These are phyloP conservation scores for Castanopsis chinensis DNA, from an alignment of 306 rosid species.

Conservation along the genomic window DNA sequence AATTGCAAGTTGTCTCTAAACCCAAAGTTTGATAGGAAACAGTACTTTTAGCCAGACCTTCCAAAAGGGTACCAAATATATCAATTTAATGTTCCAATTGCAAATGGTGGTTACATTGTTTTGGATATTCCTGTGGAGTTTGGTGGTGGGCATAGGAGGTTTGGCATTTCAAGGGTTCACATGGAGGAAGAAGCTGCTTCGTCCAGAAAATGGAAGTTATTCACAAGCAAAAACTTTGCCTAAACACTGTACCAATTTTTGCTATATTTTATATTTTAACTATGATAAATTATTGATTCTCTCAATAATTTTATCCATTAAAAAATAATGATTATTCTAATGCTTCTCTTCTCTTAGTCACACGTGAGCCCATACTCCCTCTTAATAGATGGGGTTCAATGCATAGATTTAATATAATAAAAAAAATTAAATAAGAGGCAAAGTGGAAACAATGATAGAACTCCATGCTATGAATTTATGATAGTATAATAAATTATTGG, in stretches of 20 bases:
- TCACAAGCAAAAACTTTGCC: constrained; percentile 55
- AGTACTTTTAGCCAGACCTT: constrained; percentile 87
- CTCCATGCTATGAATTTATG: too few relatives aligned
- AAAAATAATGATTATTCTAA: too few relatives aligned
- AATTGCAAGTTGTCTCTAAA: constrained; percentile 72
- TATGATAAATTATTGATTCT: too few relatives aligned
- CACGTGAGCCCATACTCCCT: too few relatives aligned
- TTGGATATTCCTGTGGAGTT: constrained; percentile 77
- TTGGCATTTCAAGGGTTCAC: constrained; percentile 96
- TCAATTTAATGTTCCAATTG: constrained; percentile 89
- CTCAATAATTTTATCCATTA: accelerated
- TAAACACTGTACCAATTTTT: not conserved
- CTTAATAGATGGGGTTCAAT: too few relatives aligned
- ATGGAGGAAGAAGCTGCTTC: constrained; percentile 97
- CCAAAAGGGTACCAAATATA: constrained; percentile 97
- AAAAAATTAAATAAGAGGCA: too few relatives aligned
- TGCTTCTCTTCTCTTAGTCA: too few relatives aligned
- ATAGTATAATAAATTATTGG: too few relatives aligned
- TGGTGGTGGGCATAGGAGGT: constrained; percentile 87
- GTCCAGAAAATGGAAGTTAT: constrained; percentile 69
- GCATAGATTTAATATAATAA: too few relatives aligned
- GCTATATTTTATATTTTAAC: not conserved
- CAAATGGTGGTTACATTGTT: constrained; percentile 63
- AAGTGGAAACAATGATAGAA: too few relatives aligned
- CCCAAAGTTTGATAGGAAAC: constrained; percentile 94